phyloP scores from a whole-genome alignment of 2,329 filamentous ascomycete genomes.

The Aspergillus japonicus region DNA sequence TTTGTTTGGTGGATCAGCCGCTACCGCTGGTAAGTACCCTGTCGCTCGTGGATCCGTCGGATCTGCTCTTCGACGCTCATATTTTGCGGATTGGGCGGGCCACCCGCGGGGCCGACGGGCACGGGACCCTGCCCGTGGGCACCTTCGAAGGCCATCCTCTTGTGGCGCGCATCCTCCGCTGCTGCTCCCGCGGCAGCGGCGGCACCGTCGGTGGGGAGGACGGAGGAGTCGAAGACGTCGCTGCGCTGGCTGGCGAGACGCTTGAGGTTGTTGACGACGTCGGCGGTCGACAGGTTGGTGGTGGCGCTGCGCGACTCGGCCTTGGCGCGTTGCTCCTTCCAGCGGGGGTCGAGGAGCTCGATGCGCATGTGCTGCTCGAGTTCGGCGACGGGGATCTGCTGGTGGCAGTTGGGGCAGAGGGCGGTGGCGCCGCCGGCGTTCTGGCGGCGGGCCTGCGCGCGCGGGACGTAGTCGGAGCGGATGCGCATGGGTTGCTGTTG shows the following conservation, averaged over 20 bases:
- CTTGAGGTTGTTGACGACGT: conserved; percentile 93
- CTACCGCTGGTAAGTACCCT: conserved; percentile 11
- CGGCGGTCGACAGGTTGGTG: conserved; percentile 79
- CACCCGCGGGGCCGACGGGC: conserved; percentile 29
- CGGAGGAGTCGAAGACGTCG: conserved; percentile 73
- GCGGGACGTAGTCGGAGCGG: conserved; percentile 86
- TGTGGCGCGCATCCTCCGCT: conserved; percentile 69
- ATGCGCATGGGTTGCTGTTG: conserved; percentile 73
- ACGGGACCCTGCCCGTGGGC: conserved; percentile 25
- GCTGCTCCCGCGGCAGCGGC: conserved; percentile 53
- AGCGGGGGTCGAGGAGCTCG: conserved; percentile 86
- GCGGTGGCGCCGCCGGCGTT: conserved; percentile 63
- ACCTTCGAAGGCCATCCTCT: conserved; percentile 62
- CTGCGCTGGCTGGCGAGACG: conserved; percentile 84
- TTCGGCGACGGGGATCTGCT: conserved; percentile 82
- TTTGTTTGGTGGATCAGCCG: neutral
- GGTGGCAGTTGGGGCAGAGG: conserved; percentile 89
- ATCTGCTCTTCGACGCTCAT: conserved; percentile 88
- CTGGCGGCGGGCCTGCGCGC: conserved; percentile 70
- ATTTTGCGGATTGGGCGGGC: conserved; percentile 34
- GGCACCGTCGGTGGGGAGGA: conserved; percentile 19
- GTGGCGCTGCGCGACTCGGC: conserved; percentile 79
- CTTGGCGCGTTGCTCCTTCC: conserved; percentile 94
- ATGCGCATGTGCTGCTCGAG: conserved; percentile 92
- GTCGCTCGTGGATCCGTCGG: conserved; percentile 62